Percentiles rank a stretch among this genome's conserved stretches.
Conservation (phyloP, 176 grass and related monocot species). For the Themeda triandra region DNA sequence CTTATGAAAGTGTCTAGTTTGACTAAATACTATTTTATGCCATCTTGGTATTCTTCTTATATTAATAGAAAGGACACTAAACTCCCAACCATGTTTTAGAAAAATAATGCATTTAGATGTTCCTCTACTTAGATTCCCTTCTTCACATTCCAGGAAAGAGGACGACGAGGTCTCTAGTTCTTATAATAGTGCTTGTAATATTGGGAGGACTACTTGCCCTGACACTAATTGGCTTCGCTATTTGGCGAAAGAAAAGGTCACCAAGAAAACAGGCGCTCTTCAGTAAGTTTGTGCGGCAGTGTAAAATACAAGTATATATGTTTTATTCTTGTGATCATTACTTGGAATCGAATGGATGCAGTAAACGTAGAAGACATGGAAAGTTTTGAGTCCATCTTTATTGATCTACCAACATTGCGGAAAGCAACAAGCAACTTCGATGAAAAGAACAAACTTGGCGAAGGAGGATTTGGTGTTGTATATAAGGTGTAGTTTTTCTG, state of each 20-base stretch:
- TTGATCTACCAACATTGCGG: not conserved
- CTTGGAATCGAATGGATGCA: conserved; percentile 7
- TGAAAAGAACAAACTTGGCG: conserved; percentile 46
- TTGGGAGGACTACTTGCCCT: not conserved
- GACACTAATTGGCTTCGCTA: not conserved
- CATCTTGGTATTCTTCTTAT: not conserved
- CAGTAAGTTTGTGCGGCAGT: not conserved
- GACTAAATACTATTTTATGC: too few species aligned
- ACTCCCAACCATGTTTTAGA: not conserved
- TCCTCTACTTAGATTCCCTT: not conserved
- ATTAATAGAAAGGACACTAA: not conserved
- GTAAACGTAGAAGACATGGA: conserved; percentile 27
- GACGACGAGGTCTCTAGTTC: not conserved
- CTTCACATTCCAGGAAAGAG: not conserved
- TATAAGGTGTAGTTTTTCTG: conserved; percentile 40
- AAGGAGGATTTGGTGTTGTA: conserved; percentile 2
- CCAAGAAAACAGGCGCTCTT: conserved; percentile 9
- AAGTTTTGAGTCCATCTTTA: conserved; percentile 40
- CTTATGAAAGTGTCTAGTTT: too few species aligned
- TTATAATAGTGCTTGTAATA: conserved; percentile 33
- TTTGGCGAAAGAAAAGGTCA: conserved; percentile 29
- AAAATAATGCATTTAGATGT: not conserved
- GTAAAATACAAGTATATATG: not conserved
- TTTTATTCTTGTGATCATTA: not conserved
- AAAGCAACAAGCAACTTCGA: conserved; percentile 34